A percentile compares a stretch with the other conserved stretches of the same genome.
phyloP scores from a whole-genome alignment of 129 eudicot species.

The Tanacetum coccineum region DNA sequence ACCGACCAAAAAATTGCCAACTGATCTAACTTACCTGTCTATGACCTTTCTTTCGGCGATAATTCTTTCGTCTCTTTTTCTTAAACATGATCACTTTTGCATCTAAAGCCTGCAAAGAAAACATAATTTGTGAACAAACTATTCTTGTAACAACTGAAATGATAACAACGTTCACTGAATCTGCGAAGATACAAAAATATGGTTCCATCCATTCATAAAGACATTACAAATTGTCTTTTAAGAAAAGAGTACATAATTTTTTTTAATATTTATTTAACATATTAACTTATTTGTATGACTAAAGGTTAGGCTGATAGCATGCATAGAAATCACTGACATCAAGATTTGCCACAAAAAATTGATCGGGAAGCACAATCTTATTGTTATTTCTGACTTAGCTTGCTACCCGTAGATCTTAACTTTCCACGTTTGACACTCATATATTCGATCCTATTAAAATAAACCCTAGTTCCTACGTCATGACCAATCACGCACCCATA shows the following conservation, averaged over 20 bases:
- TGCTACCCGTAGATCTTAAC: no score
- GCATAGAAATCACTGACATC: no score
- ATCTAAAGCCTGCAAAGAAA: slow-evolving; percentile 67
- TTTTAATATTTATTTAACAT: neutral
- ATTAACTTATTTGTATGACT: neutral
- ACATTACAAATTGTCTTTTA: neutral
- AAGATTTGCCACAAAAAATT: no score
- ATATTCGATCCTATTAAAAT: no score
- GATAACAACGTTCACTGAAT: neutral
- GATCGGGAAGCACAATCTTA: neutral
- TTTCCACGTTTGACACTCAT: slow-evolving; percentile 63
- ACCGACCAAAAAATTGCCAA: neutral
- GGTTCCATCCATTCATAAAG: neutral
- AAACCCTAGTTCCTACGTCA: no score
- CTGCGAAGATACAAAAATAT: slow-evolving; percentile 7
- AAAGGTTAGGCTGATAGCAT: no score
- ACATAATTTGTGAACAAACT: neutral
- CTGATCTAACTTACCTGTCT: slow-evolving; percentile 58
- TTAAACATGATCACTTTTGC: slow-evolving; percentile 93
- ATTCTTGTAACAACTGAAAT: slow-evolving; percentile 3
- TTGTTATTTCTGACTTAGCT: no score
- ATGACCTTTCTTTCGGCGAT: slow-evolving; percentile 86
- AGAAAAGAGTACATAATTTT: neutral
- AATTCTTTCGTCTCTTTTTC: slow-evolving; percentile 96
- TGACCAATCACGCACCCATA: no score